These are phyloP conservation scores for Salix viminalis DNA, from an alignment of 345 rosid genomes.

Conservation along the genomic window DNA sequence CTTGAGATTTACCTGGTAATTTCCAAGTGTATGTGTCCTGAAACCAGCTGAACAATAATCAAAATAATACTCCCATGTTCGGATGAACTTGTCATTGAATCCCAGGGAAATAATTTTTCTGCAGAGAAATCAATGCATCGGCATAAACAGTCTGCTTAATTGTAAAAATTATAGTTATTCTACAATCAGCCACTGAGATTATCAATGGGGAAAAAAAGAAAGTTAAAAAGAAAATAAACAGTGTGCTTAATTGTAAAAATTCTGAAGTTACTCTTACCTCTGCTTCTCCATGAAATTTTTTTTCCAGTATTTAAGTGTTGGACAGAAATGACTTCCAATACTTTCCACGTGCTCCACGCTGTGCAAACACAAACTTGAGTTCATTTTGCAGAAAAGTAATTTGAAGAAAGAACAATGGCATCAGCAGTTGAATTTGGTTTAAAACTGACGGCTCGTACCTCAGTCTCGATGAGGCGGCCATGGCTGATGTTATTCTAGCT, in stretches of 20 bases:
- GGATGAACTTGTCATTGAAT: conserved; percentile 66
- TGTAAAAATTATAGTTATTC: neutral
- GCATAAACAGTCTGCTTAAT: too few species aligned
- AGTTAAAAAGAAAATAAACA: too few species aligned
- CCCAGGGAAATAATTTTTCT: conserved; percentile 69
- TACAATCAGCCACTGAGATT: neutral
- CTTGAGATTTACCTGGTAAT: conserved; percentile 52
- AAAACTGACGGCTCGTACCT: conserved; percentile 37
- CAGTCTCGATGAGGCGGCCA: conserved; percentile 69
- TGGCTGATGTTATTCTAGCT: conserved; percentile 68
- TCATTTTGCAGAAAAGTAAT: neutral
- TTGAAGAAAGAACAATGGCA: neutral
- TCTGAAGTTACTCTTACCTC: conserved; percentile 44
- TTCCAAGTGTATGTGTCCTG: conserved; percentile 62
- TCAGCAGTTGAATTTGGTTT: neutral
- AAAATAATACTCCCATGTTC: conserved; percentile 94
- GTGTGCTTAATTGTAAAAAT: too few species aligned
- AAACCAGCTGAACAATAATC: conserved; percentile 87
- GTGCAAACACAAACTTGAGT: neutral
- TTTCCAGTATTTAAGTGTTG: conserved; percentile 74
- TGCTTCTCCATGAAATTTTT: conserved; percentile 65
- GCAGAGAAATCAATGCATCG: conserved; percentile 1
- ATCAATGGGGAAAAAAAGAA: too few species aligned
- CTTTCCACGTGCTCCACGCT: conserved; percentile 87
- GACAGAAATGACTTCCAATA: conserved; percentile 78